Percentiles rank a stretch among this genome's conserved stretches.
Conservation (phyloP, 2,329 filamentous ascomycete species). For the Teratosphaeria epicoccoides region DNA sequence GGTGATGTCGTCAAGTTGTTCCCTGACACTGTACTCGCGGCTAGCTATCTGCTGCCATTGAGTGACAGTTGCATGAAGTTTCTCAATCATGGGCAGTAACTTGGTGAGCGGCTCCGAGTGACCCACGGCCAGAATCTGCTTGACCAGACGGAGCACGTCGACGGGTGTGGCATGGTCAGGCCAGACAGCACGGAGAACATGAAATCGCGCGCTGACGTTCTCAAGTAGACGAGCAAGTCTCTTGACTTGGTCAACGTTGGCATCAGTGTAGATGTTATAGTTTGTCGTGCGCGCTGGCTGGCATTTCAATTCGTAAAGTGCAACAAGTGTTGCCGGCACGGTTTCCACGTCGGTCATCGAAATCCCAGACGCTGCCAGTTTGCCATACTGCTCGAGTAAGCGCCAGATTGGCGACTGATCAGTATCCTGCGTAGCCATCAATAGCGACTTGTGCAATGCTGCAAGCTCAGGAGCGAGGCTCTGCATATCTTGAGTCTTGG, state of each 20-base stretch:
- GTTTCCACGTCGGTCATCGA: background rate
- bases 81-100: slow-evolving; percentile 76
- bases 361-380: background rate
- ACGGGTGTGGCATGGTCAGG: slow-evolving; percentile 67
- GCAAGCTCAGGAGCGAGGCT: background rate
- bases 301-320: background rate
- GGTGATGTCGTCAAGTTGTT: slow-evolving; percentile 67
- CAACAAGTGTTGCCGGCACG: background rate
- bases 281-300: background rate
- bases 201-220: slow-evolving; percentile 61
- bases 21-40: slow-evolving; percentile 58
- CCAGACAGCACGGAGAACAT: slow-evolving; percentile 53
- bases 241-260: slow-evolving; percentile 65
- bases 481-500: background rate
- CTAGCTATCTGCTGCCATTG: slow-evolving; percentile 95
- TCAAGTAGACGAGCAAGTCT: slow-evolving; percentile 60
- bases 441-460: background rate
- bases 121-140: slow-evolving; percentile 62
- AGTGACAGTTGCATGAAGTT: slow-evolving; percentile 72
- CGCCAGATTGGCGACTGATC: background rate
- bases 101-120: slow-evolving; percentile 78
- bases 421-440: background rate
- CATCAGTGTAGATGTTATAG: slow-evolving; percentile 85
- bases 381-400: background rate
- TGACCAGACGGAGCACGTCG: slow-evolving; percentile 66